Percentiles rank a stretch among this genome's conserved stretches.
Conservation (phyloP, 2,329 filamentous ascomycete genomes). For the Sporothrix humicola region DNA sequence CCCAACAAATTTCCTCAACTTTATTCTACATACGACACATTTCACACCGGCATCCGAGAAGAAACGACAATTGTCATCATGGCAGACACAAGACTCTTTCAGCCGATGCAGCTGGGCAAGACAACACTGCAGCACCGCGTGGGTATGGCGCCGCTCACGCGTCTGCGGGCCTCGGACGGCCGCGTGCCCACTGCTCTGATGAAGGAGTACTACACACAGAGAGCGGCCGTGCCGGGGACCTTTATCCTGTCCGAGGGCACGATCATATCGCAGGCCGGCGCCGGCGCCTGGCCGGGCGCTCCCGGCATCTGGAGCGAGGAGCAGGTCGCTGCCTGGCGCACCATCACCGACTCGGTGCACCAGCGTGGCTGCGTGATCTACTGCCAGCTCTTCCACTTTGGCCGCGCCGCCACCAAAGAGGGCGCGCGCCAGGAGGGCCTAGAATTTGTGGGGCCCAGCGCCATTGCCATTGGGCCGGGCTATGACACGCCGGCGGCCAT, state of each 20-base stretch:
- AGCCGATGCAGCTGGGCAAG: slow-evolving; percentile 41
- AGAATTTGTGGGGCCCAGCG: slow-evolving; percentile 46
- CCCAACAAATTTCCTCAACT: too few relatives aligned
- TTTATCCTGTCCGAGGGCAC: slow-evolving; percentile 18
- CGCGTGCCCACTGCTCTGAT: slow-evolving; percentile 30
- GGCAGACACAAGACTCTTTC: slow-evolving; percentile 44
- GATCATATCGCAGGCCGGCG: not conserved
- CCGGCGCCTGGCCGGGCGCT: slow-evolving; percentile 22
- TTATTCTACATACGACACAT: too few relatives aligned
- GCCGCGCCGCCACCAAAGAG: slow-evolving; percentile 47
- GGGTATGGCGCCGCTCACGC: slow-evolving; percentile 41
- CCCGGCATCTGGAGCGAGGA: slow-evolving; percentile 32
- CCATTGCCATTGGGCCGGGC: slow-evolving; percentile 46
- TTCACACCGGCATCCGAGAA: too few relatives aligned
- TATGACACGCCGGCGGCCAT: slow-evolving; percentile 45
- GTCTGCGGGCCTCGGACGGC: slow-evolving; percentile 28
- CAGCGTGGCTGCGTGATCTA: slow-evolving; percentile 34
- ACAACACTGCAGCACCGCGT: slow-evolving; percentile 30
- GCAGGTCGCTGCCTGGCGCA: slow-evolving; percentile 32
- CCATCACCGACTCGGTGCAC: slow-evolving; percentile 35
- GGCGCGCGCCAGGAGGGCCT: slow-evolving; percentile 38
- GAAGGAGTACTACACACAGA: slow-evolving; percentile 36
- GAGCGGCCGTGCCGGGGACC: slow-evolving; percentile 33
- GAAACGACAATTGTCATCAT: slow-evolving; percentile 3
- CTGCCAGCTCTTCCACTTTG: slow-evolving; percentile 58